Evolutionary conservation across 208 protist genomes (phyloP).

Genomic region (Dictyostelium gargantuum): DNA sequence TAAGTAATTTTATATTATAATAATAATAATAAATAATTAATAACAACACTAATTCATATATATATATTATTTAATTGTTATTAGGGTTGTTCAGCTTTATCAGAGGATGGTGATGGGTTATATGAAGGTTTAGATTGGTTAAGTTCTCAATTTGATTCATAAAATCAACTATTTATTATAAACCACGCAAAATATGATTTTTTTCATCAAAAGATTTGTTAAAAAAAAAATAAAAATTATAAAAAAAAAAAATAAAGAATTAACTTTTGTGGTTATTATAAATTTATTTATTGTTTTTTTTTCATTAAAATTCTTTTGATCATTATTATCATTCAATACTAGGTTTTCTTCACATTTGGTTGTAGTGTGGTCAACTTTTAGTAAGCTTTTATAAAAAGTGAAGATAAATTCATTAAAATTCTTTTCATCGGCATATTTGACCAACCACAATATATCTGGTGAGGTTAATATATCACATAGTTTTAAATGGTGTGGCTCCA

Average conservation of each 20-base stretch:
- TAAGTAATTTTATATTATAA: neutral
- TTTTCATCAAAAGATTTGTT: too few species aligned
- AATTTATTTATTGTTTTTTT: neutral
- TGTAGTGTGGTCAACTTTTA: too few species aligned
- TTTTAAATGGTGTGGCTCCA: too few species aligned
- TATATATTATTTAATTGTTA: neutral
- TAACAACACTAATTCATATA: neutral
- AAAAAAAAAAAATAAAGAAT: neutral
- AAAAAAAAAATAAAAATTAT: neutral
- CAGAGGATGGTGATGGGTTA: conserved; percentile 61
- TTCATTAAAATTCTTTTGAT: too few species aligned
- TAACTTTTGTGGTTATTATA: neutral
- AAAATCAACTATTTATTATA: neutral
- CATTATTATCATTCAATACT: too few species aligned
- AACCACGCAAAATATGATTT: too few species aligned
- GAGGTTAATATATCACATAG: too few species aligned
- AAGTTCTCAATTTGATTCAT: conserved; percentile 57
- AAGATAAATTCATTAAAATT: too few species aligned
- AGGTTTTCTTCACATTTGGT: too few species aligned
- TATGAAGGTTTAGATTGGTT: conserved; percentile 71
- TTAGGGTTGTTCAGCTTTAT: conserved; percentile 38
- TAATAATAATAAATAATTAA: neutral
- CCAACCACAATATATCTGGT: too few species aligned
- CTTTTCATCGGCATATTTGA: too few species aligned
- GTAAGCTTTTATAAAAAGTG: too few species aligned